Percentiles rank a stretch among this genome's conserved stretches.
Conservation (phyloP, 2,329 filamentous ascomycete genomes). For the Chrysoporthe cubensis region DNA sequence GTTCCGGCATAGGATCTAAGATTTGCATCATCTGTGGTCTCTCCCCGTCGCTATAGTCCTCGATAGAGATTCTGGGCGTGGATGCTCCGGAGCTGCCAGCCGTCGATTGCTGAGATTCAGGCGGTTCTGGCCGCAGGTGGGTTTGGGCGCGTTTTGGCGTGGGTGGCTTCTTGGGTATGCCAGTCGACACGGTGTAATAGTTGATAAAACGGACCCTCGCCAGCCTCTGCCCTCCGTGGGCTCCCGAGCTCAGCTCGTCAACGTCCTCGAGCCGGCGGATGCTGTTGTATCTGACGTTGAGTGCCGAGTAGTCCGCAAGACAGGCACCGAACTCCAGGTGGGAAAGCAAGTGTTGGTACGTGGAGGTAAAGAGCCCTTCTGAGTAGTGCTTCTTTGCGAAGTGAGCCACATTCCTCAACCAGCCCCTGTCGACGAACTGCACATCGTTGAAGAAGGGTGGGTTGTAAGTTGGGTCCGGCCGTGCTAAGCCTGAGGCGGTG, state of each 20-base stretch:
- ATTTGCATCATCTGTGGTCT: conserved; percentile 29
- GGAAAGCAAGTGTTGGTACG: conserved; percentile 74
- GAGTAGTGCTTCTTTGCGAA: conserved; percentile 80
- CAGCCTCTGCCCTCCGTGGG: conserved; percentile 40
- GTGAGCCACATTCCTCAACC: conserved; percentile 69
- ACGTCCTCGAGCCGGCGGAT: conserved; percentile 74
- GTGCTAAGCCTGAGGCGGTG: conserved; percentile 30
- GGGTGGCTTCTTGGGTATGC: conserved; percentile 59
- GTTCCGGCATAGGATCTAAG: conserved; percentile 29
- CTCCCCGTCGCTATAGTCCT: conserved; percentile 46
- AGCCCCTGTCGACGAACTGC: conserved; percentile 68
- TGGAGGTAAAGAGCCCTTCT: conserved; percentile 70
- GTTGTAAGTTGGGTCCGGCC: conserved; percentile 70
- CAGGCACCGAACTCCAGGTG: conserved; percentile 84
- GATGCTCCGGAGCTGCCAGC: conserved; percentile 27
- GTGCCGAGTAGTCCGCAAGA: conserved; percentile 73
- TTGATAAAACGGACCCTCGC: conserved; percentile 78
- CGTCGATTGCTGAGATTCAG: conserved; percentile 22
- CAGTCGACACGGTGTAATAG: conserved; percentile 87
- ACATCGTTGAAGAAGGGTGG: conserved; percentile 77
- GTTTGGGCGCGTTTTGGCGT: conserved; percentile 20
- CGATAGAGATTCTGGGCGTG: conserved; percentile 50
- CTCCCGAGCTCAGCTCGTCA: conserved; percentile 51
- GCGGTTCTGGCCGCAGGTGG: conserved; percentile 30
- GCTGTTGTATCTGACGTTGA: conserved; percentile 71